A percentile compares a stretch with the other conserved stretches of the same genome.
These are phyloP conservation scores for Avena atlantica DNA, from an alignment of 176 grass and related monocot species.

Conservation along the genomic window DNA sequence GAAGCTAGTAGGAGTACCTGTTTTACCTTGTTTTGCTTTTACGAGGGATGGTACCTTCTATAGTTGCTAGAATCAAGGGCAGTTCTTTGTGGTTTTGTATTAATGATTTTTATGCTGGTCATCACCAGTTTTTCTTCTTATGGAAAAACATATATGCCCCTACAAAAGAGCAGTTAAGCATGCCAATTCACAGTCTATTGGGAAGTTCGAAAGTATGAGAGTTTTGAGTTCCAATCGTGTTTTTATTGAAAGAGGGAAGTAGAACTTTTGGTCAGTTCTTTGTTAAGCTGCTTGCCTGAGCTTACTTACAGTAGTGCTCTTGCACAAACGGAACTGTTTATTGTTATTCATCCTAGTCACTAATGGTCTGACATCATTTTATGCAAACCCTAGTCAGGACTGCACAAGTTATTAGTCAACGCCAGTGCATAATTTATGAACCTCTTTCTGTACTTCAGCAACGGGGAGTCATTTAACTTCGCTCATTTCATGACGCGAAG, in stretches of 20 bases:
- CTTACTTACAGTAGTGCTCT: conserved; percentile 5
- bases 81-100: not conserved
- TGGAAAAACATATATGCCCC: not conserved
- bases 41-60: not conserved
- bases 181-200: conserved; percentile 5
- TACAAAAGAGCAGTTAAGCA: not conserved
- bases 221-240: not conserved
- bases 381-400: conserved; percentile 1
- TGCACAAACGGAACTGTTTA: conserved; percentile 7
- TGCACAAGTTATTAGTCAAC: not conserved
- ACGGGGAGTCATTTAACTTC: not conserved
- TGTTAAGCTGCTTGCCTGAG: not conserved
- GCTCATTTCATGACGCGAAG: not conserved
- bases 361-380: not conserved
- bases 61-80: conserved; percentile 1
- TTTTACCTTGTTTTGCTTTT: not conserved
- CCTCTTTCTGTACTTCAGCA: not conserved
- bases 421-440: not conserved
- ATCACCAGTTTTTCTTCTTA: not conserved
- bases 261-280: not conserved
- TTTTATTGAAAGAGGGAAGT: not conserved
- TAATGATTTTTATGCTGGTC: not conserved
- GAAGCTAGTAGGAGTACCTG: not conserved
- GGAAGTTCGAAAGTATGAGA: not conserved
- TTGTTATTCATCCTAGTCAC: not conserved